These are phyloP conservation scores for Fusarium floridanum DNA, from an alignment of 2,329 filamentous ascomycete species.

Conservation along the genomic window DNA sequence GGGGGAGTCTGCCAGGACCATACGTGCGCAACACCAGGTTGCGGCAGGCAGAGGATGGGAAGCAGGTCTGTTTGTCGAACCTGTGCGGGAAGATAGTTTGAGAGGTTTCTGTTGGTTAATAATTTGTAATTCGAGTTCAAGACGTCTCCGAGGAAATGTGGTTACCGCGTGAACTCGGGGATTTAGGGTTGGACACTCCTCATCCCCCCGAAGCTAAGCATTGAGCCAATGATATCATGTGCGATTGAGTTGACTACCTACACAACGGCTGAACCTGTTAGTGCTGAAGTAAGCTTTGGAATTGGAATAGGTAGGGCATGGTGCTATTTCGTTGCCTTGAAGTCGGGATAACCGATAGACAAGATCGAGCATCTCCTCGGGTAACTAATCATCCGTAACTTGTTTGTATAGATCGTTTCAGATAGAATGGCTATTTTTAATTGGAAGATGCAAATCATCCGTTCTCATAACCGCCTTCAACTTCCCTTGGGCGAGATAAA, in stretches of 20 bases:
- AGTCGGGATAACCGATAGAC: too few relatives aligned
- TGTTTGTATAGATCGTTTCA: not conserved
- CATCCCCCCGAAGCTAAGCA: not conserved
- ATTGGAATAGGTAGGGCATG: too few relatives aligned
- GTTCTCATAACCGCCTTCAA: not conserved
- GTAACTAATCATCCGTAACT: not conserved
- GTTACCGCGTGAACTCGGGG: not conserved
- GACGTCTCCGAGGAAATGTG: not conserved
- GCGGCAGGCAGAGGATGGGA: not conserved
- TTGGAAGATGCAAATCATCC: not conserved
- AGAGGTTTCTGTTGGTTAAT: not conserved
- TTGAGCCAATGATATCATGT: not conserved
- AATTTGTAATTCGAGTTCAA: not conserved
- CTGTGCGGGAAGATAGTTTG: not conserved
- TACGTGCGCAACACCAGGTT: not conserved
- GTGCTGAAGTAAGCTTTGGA: not conserved
- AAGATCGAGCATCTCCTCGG: constrained; percentile 1
- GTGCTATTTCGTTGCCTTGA: too few relatives aligned
- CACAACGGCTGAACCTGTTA: not conserved
- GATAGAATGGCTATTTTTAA: not conserved
- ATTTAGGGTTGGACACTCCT: not conserved
- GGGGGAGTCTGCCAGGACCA: too few relatives aligned
- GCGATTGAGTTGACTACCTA: not conserved
- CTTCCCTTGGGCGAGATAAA: not conserved
- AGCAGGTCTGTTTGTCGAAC: not conserved